Evolutionary conservation across 257 asterid genomes (phyloP).

Genomic region (Striga asiatica): DNA sequence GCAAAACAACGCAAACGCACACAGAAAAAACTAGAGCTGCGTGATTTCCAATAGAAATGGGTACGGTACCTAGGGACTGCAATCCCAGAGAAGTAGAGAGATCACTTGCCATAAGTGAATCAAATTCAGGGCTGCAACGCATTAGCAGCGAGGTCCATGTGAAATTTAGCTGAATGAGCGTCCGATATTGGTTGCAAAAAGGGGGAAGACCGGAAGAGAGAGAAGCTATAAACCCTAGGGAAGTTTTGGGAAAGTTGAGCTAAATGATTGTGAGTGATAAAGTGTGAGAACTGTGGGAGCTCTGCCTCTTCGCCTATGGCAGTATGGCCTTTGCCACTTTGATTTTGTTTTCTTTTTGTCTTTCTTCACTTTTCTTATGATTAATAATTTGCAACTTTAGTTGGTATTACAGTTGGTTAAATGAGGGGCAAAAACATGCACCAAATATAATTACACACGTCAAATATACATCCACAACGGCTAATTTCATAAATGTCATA

Average conservation of each 20-base stretch:
- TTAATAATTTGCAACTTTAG: no score
- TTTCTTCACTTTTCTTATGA: no score
- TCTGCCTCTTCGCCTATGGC: no score
- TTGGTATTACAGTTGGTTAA: no score
- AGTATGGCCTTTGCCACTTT: no score
- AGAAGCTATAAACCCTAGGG: conserved; percentile 19
- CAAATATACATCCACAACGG: no score
- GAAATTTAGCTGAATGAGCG: not conserved
- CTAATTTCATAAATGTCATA: no score
- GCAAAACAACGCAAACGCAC: conserved; percentile 13
- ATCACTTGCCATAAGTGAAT: conserved; percentile 21
- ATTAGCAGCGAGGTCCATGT: not conserved
- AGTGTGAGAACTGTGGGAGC: no score
- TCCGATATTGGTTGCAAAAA: conserved; percentile 10
- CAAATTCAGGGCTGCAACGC: conserved; percentile 4
- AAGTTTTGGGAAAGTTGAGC: conserved; percentile 30
- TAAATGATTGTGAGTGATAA: conserved; percentile 32
- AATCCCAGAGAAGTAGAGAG: conserved; percentile 25
- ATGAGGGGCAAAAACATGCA: no score
- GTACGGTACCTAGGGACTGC: conserved; percentile 21
- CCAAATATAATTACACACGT: no score
- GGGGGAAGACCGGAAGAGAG: conserved; percentile 5
- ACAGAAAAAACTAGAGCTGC: conserved; percentile 9
- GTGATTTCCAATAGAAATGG: not conserved
- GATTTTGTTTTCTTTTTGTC: no score